A percentile compares a stretch with the other conserved stretches of the same genome.
phyloP scores from a whole-genome alignment of 805 yeast species.

The Starmera quercuum region DNA sequence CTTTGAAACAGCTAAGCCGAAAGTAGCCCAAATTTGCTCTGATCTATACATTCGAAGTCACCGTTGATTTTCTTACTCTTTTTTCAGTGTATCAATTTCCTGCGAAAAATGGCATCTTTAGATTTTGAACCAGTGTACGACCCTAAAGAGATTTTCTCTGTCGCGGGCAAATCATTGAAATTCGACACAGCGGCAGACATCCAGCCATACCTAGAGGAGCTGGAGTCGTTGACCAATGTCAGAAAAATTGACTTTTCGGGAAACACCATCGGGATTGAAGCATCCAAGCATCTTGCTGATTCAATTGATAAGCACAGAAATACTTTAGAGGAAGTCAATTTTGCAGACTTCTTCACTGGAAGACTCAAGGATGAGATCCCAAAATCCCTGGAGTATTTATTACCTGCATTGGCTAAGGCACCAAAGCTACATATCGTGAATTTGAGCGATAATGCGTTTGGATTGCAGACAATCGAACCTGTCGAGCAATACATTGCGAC shows the following conservation, averaged over 20 bases:
- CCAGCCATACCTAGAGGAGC: constrained; percentile 55
- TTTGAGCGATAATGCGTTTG: constrained; percentile 93
- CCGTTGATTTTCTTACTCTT: too few species aligned
- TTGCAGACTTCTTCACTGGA: constrained; percentile 93
- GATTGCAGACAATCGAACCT: constrained; percentile 89
- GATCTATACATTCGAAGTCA: too few species aligned
- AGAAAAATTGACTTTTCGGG: constrained; percentile 78
- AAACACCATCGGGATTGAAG: constrained; percentile 89
- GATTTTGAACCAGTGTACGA: constrained; percentile 34
- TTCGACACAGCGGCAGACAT: constrained; percentile 69
- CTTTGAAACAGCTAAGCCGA: background rate
- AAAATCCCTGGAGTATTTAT: constrained; percentile 60
- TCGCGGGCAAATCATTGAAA: constrained; percentile 71
- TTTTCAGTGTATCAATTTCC: background rate
- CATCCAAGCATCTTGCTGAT: constrained; percentile 64
- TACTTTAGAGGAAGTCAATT: constrained; percentile 59
- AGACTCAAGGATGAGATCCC: constrained; percentile 94
- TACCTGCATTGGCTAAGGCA: constrained; percentile 66
- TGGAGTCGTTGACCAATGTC: constrained; percentile 29
- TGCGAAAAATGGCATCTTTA: constrained; percentile 28
- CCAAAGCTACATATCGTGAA: constrained; percentile 67
- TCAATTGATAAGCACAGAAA: constrained; percentile 34
- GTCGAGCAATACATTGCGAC: constrained; percentile 69
- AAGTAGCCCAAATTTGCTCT: too few species aligned
- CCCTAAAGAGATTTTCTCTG: constrained; percentile 44